Conservation (phyloP, 2,329 filamentous ascomycete species). For the Furcasterigmium sp. region DNA sequence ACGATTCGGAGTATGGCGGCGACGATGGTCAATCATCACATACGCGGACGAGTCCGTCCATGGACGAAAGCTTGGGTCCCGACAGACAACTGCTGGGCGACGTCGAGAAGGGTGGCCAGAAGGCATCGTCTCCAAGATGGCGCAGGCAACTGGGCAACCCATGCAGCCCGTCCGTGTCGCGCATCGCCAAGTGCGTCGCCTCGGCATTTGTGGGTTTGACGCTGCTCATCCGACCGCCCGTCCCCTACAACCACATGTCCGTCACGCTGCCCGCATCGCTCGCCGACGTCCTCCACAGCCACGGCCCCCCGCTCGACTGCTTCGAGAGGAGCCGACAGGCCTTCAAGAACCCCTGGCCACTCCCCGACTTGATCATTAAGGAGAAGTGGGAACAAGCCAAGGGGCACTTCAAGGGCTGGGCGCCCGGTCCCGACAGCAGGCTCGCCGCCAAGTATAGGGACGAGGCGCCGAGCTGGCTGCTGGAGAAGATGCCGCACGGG, state of each 20-base stretch:
- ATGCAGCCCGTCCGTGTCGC: neutral
- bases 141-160: neutral
- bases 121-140: slow-evolving; percentile 9
- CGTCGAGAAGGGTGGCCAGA: neutral
- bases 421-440: slow-evolving; percentile 17
- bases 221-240: slow-evolving; percentile 18
- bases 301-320: neutral
- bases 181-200: slow-evolving; percentile 9
- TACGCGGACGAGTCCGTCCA: too few species aligned
- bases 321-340: neutral
- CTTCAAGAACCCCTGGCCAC: slow-evolving; percentile 19
- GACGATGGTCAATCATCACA: slow-evolving; percentile 6
- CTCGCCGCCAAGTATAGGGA: slow-evolving; percentile 19
- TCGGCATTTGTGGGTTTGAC: slow-evolving; percentile 15
- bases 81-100: slow-evolving; percentile 4
- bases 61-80: too few species aligned
- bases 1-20: slow-evolving; percentile 6
- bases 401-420: slow-evolving; percentile 27
- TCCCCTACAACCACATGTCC: slow-evolving; percentile 24
- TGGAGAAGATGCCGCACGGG: slow-evolving; percentile 17
- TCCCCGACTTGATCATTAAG: slow-evolving; percentile 21
- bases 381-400: slow-evolving; percentile 17
- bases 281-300: slow-evolving; percentile 18
- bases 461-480: slow-evolving; percentile 20
- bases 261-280: slow-evolving; percentile 24